A percentile compares a stretch with the other conserved stretches of the same genome.
Conservation (phyloP, 2,329 filamentous ascomycete species). For the Coniochaeta sp. region DNA sequence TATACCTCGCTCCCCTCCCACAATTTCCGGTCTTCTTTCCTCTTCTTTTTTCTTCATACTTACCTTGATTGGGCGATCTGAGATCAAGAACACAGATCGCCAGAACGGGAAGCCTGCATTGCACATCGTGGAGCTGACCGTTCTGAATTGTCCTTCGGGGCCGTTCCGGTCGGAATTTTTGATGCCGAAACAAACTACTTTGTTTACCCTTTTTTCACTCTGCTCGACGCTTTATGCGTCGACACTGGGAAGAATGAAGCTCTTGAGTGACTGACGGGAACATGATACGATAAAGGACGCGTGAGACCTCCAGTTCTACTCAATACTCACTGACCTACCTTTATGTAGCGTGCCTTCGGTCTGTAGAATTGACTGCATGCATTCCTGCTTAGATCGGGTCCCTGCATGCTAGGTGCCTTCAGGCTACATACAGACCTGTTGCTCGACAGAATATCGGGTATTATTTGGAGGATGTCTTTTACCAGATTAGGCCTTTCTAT, state of each 20-base stretch:
- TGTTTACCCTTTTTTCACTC: conserved; percentile 31
- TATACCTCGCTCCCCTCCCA: not conserved
- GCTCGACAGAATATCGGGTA: too few species aligned
- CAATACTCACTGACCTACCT: too few species aligned
- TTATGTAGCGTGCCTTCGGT: too few species aligned
- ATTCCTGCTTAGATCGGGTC: too few species aligned
- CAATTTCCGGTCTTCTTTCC: not conserved
- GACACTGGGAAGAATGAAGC: conserved; percentile 29
- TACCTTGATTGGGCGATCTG: conserved; percentile 37
- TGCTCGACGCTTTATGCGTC: conserved; percentile 26
- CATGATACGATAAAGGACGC: too few species aligned
- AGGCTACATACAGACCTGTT: too few species aligned
- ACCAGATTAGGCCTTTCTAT: too few species aligned
- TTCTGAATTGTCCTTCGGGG: conserved; percentile 43
- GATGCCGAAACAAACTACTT: conserved; percentile 20
- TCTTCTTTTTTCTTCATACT: conserved; percentile 16
- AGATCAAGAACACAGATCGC: conserved; percentile 34
- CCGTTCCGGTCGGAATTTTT: conserved; percentile 44
- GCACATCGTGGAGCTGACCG: conserved; percentile 42
- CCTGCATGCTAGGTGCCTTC: too few species aligned
- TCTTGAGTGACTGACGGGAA: not conserved
- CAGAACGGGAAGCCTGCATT: conserved; percentile 42
- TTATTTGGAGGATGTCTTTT: too few species aligned
- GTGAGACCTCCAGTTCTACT: too few species aligned
- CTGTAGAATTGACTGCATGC: too few species aligned